A percentile compares a stretch with the other conserved stretches of the same genome.
phyloP scores from a whole-genome alignment of 169 alveolate genomes.

The Plasmodium gaboni region DNA sequence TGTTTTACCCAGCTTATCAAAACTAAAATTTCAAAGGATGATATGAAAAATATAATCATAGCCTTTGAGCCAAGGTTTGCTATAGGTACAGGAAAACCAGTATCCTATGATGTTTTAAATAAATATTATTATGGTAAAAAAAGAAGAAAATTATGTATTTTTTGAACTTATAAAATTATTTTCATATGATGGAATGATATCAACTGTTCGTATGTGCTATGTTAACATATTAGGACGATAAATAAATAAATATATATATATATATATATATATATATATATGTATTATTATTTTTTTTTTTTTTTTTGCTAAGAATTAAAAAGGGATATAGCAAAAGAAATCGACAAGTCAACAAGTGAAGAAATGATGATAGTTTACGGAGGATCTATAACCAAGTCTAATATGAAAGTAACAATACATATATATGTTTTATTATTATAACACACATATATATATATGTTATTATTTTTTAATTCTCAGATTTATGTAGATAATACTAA shows the following conservation, averaged over 20 bases:
- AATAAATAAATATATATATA: not conserved
- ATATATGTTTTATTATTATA: not conserved
- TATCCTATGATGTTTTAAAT: conserved; percentile 14
- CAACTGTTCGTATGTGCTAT: not conserved
- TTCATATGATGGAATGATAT: not conserved
- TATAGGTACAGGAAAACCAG: conserved; percentile 48
- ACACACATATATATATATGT: not conserved
- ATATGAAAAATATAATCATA: conserved; percentile 49
- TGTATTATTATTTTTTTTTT: not conserved
- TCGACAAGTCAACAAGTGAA: conserved; percentile 31
- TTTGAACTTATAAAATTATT: not conserved
- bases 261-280: conserved; percentile 1
- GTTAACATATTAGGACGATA: not conserved
- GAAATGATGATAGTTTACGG: conserved; percentile 40
- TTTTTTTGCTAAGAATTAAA: conserved; percentile 24
- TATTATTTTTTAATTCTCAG: conserved; percentile 8
- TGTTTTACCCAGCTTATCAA: conserved; percentile 28
- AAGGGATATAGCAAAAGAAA: conserved; percentile 29
- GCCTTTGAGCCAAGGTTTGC: conserved; percentile 72
- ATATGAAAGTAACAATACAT: conserved; percentile 16
- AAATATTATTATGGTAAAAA: conserved; percentile 30
- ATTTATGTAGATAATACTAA: conserved; percentile 27
- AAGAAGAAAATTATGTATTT: conserved; percentile 6
- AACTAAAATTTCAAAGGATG: conserved; percentile 32
- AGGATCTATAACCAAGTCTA: conserved; percentile 42